Evolutionary conservation across 1,139 yeast genomes (phyloP), one percentile per base, ranked within the genome.

Genomic region (Blastobotrys proliferans): DNA sequence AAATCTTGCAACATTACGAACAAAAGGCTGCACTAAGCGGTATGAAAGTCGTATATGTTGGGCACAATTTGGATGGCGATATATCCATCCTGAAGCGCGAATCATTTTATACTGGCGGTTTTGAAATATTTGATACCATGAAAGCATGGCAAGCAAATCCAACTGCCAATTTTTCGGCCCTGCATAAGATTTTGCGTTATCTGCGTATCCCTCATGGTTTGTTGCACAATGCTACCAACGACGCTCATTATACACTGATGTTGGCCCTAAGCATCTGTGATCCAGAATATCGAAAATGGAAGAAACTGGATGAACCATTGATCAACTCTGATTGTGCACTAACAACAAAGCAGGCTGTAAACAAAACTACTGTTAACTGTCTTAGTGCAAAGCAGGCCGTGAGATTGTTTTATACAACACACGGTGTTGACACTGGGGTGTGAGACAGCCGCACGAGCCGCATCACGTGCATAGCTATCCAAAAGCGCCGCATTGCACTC

Each of bases 181-280:
- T 84, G 41, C 72, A 74, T 6, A 76, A 70, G 38, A 69, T 79
- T 1, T 64, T 83, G 18, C 66, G 72, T 37, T 62, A 69, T 40
- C 66, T 81, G 21, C 67, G 71, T 6, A 69, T 85, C 5, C 86
- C 88, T 0, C 77, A 79, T 57, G 72, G 81, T 1, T 74, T 70
- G 49, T 63, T 83, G 38, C 94, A 84, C 57, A 85, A 85, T 57
- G 94, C 90, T 1, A 90, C 84, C n/a, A 85, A 85, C 56, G 95
- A 85, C 60, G 80, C 94, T 1, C 81, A 81, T 55, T 81, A 74
- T 53, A 83, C 94, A 0, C 60, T 83, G 38, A 49, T 75, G 22
- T 63, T 79, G 26, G 73, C 78, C 21, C 53, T 81, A 57, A 69
- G 70, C 40, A 57, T 80, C 45, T 64, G 76, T 31, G 86, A 81